A percentile compares a stretch with the other conserved stretches of the same genome.
Conservation (phyloP, 2,329 filamentous ascomycete genomes). For the Byssothecium circinans region DNA sequence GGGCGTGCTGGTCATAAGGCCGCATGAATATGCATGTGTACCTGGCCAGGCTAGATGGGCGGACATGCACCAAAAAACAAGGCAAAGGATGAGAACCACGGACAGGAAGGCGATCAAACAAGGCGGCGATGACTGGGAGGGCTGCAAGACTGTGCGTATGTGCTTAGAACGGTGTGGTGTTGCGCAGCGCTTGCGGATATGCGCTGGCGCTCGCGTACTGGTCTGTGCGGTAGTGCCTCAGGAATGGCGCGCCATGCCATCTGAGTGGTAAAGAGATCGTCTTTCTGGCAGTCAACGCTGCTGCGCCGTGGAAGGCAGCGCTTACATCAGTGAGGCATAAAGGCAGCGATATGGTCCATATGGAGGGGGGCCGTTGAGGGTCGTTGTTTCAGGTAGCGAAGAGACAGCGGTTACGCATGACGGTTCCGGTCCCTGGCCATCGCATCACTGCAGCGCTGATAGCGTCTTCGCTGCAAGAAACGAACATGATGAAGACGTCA, state of each 20-base stretch:
- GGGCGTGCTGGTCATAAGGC: too few relatives aligned
- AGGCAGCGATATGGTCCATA: slow-evolving; percentile 9
- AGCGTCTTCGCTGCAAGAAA: not conserved
- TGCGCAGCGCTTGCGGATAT: not conserved
- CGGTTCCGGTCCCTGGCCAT: too few relatives aligned
- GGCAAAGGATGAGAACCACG: too few relatives aligned
- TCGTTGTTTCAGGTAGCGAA: slow-evolving; percentile 18
- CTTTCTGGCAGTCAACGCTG: too few relatives aligned
- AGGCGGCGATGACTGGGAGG: not conserved
- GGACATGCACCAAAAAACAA: too few relatives aligned
- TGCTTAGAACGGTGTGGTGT: slow-evolving; percentile 2
- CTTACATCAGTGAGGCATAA: slow-evolving; percentile 1
- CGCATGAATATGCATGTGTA: too few relatives aligned
- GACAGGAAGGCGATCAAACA: slow-evolving; percentile 1
- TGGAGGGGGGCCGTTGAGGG: slow-evolving; percentile 1
- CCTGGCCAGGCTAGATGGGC: not conserved
- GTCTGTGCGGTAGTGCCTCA: too few relatives aligned
- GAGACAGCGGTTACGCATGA: not conserved
- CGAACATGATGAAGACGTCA: not conserved
- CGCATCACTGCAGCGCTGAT: not conserved
- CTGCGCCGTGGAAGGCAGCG: slow-evolving; percentile 6
- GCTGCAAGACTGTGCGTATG: slow-evolving; percentile 1
- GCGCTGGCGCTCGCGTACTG: not conserved
- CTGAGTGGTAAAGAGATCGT: too few relatives aligned
- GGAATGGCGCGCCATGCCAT: too few relatives aligned